These are phyloP conservation scores for Phytopythium vexans DNA, from an alignment of 352 stramenopile species.

Conservation along the genomic window DNA sequence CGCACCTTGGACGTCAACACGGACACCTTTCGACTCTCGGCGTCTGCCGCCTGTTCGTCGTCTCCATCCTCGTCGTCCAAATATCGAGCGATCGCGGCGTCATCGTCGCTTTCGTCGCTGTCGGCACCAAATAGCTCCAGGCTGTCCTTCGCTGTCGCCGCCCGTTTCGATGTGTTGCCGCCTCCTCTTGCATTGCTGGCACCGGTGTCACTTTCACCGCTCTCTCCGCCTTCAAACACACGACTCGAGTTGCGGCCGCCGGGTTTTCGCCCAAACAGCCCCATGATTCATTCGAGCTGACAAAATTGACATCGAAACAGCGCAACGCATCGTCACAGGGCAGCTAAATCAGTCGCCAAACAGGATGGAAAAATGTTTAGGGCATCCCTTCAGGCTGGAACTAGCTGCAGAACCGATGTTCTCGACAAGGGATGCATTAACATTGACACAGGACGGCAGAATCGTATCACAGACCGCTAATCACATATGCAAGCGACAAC, in stretches of 20 bases:
- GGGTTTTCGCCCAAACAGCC: constrained; percentile 30
- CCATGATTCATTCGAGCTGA: constrained; percentile 18
- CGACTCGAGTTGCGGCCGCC: constrained; percentile 11
- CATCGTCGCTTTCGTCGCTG: constrained; percentile 80
- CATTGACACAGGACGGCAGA: too few relatives aligned
- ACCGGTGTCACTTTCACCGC: background rate
- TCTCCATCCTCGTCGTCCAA: constrained; percentile 32
- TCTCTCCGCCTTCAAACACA: constrained; percentile 34
- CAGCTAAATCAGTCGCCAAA: background rate
- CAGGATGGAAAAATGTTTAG: constrained; percentile 3
- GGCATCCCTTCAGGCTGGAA: constrained; percentile 5
- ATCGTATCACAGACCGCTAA: background rate
- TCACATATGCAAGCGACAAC: background rate
- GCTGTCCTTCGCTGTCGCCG: constrained; percentile 10
- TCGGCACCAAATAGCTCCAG: constrained; percentile 69
- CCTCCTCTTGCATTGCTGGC: too few relatives aligned
- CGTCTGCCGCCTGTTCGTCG: constrained; percentile 19
- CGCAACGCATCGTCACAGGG: background rate
- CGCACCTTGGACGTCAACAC: constrained; percentile 61
- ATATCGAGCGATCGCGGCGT: constrained; percentile 72
- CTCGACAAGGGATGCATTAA: background rate
- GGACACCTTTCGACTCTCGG: constrained; percentile 64
- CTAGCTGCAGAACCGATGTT: constrained; percentile 17
- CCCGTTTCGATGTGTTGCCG: background rate
- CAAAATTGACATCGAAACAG: constrained; percentile 14